Evolutionary conservation across 139 green algal genomes (phyloP).

Genomic region (Gonium pectorale): DNA sequence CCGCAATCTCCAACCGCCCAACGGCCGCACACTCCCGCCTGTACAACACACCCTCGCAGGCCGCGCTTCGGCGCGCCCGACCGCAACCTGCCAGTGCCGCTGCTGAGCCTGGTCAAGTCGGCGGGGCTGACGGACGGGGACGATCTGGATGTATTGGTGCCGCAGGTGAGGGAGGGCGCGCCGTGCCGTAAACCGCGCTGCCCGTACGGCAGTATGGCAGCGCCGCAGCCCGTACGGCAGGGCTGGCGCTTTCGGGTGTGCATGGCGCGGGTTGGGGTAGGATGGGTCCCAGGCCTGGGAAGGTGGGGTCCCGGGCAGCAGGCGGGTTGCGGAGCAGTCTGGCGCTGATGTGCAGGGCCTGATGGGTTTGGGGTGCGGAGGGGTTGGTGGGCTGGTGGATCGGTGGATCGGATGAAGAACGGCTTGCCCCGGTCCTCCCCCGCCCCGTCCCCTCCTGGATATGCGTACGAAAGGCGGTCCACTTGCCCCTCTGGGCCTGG

Average conservation of each 20-base stretch:
- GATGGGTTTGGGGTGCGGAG: no score
- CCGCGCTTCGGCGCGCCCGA: neutral
- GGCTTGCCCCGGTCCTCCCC: neutral
- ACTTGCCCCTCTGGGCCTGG: no score
- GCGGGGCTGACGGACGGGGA: neutral
- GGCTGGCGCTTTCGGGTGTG: neutral
- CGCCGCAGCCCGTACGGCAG: neutral
- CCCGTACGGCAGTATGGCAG: neutral
- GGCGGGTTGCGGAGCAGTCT: no score
- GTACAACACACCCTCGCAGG: no score
- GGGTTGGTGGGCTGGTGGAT: no score
- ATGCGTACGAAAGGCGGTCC: no score
- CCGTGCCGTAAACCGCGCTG: neutral
- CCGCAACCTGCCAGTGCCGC: neutral
- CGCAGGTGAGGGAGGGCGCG: neutral
- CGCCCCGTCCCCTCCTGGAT: neutral
- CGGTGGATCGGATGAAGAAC: no score
- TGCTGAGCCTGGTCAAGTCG: conserved; percentile 19
- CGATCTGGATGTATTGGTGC: conserved; percentile 28
- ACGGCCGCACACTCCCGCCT: no score
- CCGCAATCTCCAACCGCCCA: neutral
- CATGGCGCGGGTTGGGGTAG: neutral
- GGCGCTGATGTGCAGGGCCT: no score
- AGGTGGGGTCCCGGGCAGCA: neutral
- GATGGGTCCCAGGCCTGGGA: neutral